Evolutionary conservation across 31 red algal genomes (phyloP).

Genomic region (Bonnemaisonia californica): DNA sequence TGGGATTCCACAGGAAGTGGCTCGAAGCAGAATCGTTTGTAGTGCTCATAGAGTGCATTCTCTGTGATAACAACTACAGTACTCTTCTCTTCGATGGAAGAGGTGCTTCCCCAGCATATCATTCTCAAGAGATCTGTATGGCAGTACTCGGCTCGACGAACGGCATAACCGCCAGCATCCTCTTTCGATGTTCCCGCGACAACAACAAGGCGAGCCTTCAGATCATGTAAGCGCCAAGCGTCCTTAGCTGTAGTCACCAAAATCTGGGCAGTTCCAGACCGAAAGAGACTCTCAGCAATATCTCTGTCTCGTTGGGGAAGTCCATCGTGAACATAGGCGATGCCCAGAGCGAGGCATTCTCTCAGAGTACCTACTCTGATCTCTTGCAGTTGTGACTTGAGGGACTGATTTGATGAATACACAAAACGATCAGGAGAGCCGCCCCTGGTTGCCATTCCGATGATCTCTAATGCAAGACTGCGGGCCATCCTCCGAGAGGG

Average conservation of each 20-base stretch:
- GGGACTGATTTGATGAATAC: neutral
- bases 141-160: conserved; percentile 71
- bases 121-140: conserved; percentile 69
- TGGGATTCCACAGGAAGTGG: conserved; percentile 88
- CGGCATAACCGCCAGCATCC: conserved; percentile 55
- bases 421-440: conserved; percentile 31
- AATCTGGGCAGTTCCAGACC: conserved; percentile 33
- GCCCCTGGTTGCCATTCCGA: conserved; percentile 23
- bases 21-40: conserved; percentile 58
- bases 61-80: conserved; percentile 73
- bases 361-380: conserved; percentile 30
- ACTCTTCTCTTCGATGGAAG: neutral
- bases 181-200: conserved; percentile 74
- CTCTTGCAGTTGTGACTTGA: neutral
- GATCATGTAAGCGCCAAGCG: conserved; percentile 27
- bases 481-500: conserved; percentile 69
- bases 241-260: conserved; percentile 51
- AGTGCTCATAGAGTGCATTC: conserved; percentile 55
- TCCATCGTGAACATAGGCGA: conserved; percentile 67
- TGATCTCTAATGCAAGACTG: conserved; percentile 58
- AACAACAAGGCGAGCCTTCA: conserved; percentile 60
- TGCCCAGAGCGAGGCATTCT: conserved; percentile 57
- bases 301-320: conserved; percentile 36
- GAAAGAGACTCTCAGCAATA: conserved; percentile 52
- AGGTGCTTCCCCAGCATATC: conserved; percentile 38